Evolutionary conservation across 495 filamentous ascomycete species (phyloP), one percentile per base, ranked within the genome.

Genomic region (Jackrogersella multiformis): DNA sequence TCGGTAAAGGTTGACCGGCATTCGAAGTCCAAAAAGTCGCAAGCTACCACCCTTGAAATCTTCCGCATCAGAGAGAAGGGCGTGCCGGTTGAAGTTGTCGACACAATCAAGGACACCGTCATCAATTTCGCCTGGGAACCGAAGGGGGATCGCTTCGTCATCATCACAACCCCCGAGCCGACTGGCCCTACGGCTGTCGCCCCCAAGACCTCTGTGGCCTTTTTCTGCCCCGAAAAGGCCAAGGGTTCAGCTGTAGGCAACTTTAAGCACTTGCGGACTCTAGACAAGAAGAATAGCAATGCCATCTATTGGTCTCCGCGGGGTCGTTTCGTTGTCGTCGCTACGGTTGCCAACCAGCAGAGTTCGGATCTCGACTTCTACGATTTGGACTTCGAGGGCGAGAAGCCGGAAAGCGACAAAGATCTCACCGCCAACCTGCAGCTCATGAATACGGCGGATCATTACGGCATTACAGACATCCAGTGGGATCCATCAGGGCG

Each of bases 61-160:
- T 99, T 99, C 90, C 90, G 95, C 38, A 87, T 99, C 44, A 86
- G 85, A 63, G 95, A 99, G 79, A 97, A 97, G 85, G 93, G 95
- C 51, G 95, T 99, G 2, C 95, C 95, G 5, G 94, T 99, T 55
- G 95, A 99, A 77, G 95, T 99, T 42, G 92, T 99, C 42, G 95
- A 99, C 74, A 90, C 90, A 35, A 90, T 98, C 75, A 97, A 97
- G 79, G 94, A 97, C 74, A 96, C 93, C 1, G 96, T 99, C 56
- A 94, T 97, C 77, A 99, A 99, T 83, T 99, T 99, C 70, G 91
- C 95, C 5, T 99, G 95, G 95, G 95, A 99, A 73, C 95, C 95
- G 36, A 95, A 96, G 79, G 95, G 95, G 57, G 93, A 96, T 71
- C 88, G 95, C 44, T 99, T 99, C 78, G 94, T 97, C 59, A 86